phyloP scores from a whole-genome alignment of 2,329 filamentous ascomycete genomes.

The Verticillium klebahnii region DNA sequence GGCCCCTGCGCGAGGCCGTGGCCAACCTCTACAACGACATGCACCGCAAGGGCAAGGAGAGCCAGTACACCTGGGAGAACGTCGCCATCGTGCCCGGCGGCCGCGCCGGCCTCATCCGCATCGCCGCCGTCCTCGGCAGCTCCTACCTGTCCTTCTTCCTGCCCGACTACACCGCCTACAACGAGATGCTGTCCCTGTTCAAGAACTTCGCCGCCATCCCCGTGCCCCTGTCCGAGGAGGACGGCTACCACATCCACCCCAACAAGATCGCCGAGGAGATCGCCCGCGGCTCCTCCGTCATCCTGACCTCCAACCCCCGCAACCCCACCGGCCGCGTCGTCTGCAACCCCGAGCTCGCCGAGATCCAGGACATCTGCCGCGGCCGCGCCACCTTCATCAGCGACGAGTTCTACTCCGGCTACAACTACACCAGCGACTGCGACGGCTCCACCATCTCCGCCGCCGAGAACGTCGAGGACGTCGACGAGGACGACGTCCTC shows the following conservation, averaged over 20 bases:
- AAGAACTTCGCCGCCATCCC: constrained; percentile 91
- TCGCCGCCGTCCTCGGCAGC: constrained; percentile 89
- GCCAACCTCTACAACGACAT: constrained; percentile 90
- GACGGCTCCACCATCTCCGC: constrained; percentile 86
- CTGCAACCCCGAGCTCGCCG: constrained; percentile 74
- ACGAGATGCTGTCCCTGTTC: constrained; percentile 94
- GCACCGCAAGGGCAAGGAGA: constrained; percentile 81
- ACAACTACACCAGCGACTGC: constrained; percentile 92
- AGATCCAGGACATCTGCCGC: constrained; percentile 91
- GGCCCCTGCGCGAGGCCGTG: constrained; percentile 81
- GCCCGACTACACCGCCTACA: constrained; percentile 94
- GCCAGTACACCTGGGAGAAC: constrained; percentile 95
- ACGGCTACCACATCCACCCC: constrained; percentile 89
- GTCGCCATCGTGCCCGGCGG: constrained; percentile 94
- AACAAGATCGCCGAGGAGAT: constrained; percentile 93
- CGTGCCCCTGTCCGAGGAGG: constrained; percentile 76
- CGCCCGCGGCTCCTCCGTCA: constrained; percentile 77
- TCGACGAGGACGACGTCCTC: constrained; percentile 84
- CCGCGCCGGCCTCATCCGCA: constrained; percentile 86
- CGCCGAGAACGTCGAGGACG: constrained; percentile 84
- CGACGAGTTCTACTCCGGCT: constrained; percentile 95
- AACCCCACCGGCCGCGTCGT: constrained; percentile 92
- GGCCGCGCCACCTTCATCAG: constrained; percentile 87
- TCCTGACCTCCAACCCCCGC: constrained; percentile 90
- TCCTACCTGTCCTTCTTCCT: constrained; percentile 92